Percentiles rank a stretch among this genome's conserved stretches.
Evolutionary conservation across 2,329 filamentous ascomycete species (phyloP).

Genomic region (Fusarium chlamydosporum): DNA sequence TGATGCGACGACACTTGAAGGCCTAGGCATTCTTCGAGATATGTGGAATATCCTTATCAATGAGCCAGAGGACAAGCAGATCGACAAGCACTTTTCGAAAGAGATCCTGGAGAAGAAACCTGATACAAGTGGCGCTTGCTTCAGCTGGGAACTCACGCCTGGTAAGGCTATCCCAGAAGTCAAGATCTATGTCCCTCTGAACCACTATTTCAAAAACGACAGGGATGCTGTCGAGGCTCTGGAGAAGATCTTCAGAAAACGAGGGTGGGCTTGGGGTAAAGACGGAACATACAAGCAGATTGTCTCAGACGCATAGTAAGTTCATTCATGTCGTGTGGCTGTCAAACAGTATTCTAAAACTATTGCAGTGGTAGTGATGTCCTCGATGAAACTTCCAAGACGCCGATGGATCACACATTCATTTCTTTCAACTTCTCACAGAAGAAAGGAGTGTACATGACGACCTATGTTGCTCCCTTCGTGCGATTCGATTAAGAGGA

Average conservation of each 20-base stretch:
- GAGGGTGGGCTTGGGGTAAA: slow-evolving; percentile 31
- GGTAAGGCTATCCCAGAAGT: slow-evolving; percentile 44
- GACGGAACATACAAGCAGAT: slow-evolving; percentile 34
- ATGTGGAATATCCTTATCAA: slow-evolving; percentile 50
- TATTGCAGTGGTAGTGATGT: slow-evolving; percentile 16
- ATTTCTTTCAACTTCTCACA: slow-evolving; percentile 33
- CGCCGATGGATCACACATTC: slow-evolving; percentile 29
- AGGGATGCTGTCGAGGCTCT: slow-evolving; percentile 19
- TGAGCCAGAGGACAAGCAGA: slow-evolving; percentile 36
- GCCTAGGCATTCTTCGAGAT: slow-evolving; percentile 41
- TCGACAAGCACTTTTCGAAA: slow-evolving; percentile 29
- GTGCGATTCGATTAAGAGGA: slow-evolving; percentile 13
- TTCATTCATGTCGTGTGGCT: too few relatives aligned
- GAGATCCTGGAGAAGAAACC: slow-evolving; percentile 24
- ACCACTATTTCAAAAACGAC: slow-evolving; percentile 43
- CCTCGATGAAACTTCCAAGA: slow-evolving; percentile 1
- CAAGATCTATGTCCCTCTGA: slow-evolving; percentile 50
- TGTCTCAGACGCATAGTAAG: slow-evolving; percentile 29
- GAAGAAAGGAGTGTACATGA: slow-evolving; percentile 34
- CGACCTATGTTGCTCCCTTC: slow-evolving; percentile 32
- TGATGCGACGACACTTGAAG: slow-evolving; percentile 43
- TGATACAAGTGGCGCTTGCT: slow-evolving; percentile 43
- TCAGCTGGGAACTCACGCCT: slow-evolving; percentile 50
- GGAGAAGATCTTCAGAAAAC: slow-evolving; percentile 34
- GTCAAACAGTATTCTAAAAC: slow-evolving; percentile 6